These are phyloP conservation scores for Persicaria maculosa DNA, from an alignment of 148 eudicot species.

Conservation along the genomic window DNA sequence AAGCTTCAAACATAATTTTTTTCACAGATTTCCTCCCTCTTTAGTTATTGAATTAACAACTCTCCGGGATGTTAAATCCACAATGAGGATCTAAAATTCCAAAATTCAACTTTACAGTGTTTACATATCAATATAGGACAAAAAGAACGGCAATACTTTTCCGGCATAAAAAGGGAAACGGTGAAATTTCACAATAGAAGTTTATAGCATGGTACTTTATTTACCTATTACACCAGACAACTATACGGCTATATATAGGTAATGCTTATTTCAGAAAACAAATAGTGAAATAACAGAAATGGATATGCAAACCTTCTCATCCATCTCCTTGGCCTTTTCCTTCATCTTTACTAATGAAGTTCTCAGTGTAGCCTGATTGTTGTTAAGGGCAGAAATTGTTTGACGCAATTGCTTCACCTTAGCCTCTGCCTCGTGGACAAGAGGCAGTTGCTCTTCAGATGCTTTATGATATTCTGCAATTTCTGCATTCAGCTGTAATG, in stretches of 20 bases:
- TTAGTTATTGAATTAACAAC: background rate
- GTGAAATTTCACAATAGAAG: background rate
- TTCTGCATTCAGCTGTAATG: conserved; percentile 56
- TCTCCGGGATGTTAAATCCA: background rate
- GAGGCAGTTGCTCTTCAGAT: conserved; percentile 66
- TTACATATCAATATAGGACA: background rate
- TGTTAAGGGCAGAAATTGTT: conserved; percentile 55
- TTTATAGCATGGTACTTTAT: background rate
- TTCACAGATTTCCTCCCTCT: background rate
- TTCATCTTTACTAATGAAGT: conserved; percentile 46
- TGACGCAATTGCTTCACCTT: conserved; percentile 64
- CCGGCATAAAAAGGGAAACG: background rate
- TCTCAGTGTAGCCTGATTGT: conserved; percentile 56
- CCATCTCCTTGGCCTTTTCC: conserved; percentile 64
- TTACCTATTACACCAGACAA: background rate
- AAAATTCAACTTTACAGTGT: background rate
- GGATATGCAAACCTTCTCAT: conserved; percentile 41
- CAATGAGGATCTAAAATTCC: background rate
- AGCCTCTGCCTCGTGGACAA: conserved; percentile 55
- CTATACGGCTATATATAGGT: background rate
- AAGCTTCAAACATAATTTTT: background rate
- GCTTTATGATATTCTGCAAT: conserved; percentile 43
- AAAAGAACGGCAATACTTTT: background rate
- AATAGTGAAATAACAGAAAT: background rate
- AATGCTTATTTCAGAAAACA: background rate